Percentiles rank a stretch among this genome's conserved stretches.
These are phyloP conservation scores for Aureobasidium vineae DNA, from an alignment of 2,329 filamentous ascomycete species.

Conservation along the genomic window DNA sequence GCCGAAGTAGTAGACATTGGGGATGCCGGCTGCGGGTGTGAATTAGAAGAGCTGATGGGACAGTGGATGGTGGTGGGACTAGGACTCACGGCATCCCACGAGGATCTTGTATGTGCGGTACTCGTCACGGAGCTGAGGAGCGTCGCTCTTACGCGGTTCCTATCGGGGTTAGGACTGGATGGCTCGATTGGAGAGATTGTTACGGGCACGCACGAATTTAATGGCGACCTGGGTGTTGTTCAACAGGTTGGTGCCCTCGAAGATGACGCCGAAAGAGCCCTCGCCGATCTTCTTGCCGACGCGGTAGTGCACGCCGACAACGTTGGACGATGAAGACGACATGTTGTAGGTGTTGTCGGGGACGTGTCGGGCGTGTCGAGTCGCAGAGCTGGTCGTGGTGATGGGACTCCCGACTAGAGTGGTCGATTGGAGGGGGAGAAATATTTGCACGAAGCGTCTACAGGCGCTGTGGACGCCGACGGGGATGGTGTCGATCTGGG, in stretches of 20 bases:
- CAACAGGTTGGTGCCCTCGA: slow-evolving; percentile 95
- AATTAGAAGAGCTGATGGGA: background rate
- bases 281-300: slow-evolving; percentile 99
- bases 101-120: slow-evolving; percentile 99
- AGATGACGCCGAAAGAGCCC: slow-evolving; percentile 96
- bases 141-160: slow-evolving; percentile 99
- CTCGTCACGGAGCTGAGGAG: slow-evolving; percentile 94
- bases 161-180: slow-evolving; percentile 40
- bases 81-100: slow-evolving; percentile 90
- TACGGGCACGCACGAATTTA: slow-evolving; percentile 76
- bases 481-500: background rate
- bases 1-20: slow-evolving; percentile 99
- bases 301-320: slow-evolving; percentile 97
- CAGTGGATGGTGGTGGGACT: background rate
- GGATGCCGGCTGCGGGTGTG: slow-evolving; percentile 77
- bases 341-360: background rate
- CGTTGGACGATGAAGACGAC: slow-evolving; percentile 62
- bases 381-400: background rate
- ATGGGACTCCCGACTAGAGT: background rate
- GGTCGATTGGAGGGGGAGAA: background rate
- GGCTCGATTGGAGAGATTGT: background rate
- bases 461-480: background rate
- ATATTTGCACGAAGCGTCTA: background rate
- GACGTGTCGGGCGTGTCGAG: slow-evolving; percentile 16
- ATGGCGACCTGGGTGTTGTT: slow-evolving; percentile 99